These are phyloP conservation scores for Gastrolobium villosum DNA, from an alignment of 306 rosid species.

Conservation along the genomic window DNA sequence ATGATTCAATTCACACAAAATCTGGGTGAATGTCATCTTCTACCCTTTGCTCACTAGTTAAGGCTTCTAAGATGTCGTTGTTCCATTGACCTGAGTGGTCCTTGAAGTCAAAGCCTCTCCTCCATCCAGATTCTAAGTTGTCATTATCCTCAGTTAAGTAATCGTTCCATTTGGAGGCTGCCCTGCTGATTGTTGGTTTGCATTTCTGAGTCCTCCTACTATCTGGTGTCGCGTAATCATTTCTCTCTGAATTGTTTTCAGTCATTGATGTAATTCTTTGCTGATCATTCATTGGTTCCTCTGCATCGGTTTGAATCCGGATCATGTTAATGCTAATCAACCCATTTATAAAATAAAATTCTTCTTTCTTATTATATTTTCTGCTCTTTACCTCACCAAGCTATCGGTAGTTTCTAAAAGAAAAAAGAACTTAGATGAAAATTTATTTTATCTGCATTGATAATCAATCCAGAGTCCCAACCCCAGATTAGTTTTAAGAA, in stretches of 20 bases:
- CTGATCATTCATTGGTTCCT: slow-evolving; percentile 38
- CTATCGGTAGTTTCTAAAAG: neutral
- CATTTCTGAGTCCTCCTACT: slow-evolving; percentile 37
- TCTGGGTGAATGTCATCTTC: slow-evolving; percentile 91
- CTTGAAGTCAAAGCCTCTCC: slow-evolving; percentile 9
- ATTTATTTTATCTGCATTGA: neutral
- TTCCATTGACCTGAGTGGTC: slow-evolving; percentile 21
- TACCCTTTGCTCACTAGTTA: slow-evolving; percentile 63
- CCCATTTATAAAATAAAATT: neutral
- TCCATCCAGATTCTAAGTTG: slow-evolving; percentile 2
- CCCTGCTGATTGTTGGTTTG: slow-evolving; percentile 39
- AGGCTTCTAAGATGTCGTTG: slow-evolving; percentile 43
- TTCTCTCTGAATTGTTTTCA: slow-evolving; percentile 40
- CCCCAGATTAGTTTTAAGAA: neutral
- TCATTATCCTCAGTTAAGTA: slow-evolving; percentile 58
- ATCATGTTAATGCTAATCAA: neutral
- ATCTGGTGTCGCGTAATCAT: slow-evolving; percentile 4
- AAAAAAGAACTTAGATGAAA: neutral
- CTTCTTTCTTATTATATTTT: neutral
- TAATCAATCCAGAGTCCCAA: neutral
- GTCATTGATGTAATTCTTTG: slow-evolving; percentile 14
- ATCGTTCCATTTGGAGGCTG: slow-evolving; percentile 74
- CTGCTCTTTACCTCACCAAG: neutral
- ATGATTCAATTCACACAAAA: slow-evolving; percentile 58
- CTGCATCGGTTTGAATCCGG: slow-evolving; percentile 47